Conservation (phyloP, 2,329 filamentous ascomycete species). For the Aspergillus brunneoviolaceus region DNA sequence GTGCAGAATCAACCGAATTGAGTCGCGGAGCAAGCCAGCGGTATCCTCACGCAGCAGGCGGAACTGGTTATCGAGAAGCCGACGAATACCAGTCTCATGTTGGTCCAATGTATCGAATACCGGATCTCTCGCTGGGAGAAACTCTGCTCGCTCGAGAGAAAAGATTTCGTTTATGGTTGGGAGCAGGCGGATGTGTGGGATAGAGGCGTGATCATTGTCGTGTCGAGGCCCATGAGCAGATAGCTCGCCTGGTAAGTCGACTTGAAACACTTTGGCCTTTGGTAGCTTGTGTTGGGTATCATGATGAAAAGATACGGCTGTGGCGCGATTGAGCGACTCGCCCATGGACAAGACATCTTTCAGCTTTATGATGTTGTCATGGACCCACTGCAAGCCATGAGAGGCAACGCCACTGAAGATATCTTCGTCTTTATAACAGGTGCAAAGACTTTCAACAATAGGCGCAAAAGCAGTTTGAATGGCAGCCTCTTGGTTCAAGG, state of each 20-base stretch:
- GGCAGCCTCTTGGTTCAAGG: slow-evolving; percentile 7
- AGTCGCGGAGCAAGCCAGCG: slow-evolving; percentile 11
- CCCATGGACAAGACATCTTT: not conserved
- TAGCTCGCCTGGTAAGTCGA: slow-evolving; percentile 11
- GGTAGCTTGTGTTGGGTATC: not conserved
- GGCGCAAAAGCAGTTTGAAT: slow-evolving; percentile 4
- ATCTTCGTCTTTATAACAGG: not conserved
- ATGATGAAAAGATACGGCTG: not conserved
- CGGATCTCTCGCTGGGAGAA: slow-evolving; percentile 6
- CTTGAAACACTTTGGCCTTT: not conserved
- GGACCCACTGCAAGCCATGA: not conserved
- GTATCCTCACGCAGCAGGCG: slow-evolving; percentile 15
- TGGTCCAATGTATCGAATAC: not conserved
- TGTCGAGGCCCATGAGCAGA: slow-evolving; percentile 9
- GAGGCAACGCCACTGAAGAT: not conserved
- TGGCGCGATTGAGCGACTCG: not conserved
- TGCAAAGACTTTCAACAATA: slow-evolving; percentile 4
- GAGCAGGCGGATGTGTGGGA: slow-evolving; percentile 6
- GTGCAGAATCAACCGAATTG: slow-evolving; percentile 7
- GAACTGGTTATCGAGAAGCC: slow-evolving; percentile 14
- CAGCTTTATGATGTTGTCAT: not conserved
- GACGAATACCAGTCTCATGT: slow-evolving; percentile 10
- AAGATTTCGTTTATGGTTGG: slow-evolving; percentile 11
- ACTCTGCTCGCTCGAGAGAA: slow-evolving; percentile 1
- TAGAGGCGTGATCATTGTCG: slow-evolving; percentile 10